Evolutionary conservation across 2,329 filamentous ascomycete genomes (phyloP).

Genomic region (Hypoxylon sp.): DNA sequence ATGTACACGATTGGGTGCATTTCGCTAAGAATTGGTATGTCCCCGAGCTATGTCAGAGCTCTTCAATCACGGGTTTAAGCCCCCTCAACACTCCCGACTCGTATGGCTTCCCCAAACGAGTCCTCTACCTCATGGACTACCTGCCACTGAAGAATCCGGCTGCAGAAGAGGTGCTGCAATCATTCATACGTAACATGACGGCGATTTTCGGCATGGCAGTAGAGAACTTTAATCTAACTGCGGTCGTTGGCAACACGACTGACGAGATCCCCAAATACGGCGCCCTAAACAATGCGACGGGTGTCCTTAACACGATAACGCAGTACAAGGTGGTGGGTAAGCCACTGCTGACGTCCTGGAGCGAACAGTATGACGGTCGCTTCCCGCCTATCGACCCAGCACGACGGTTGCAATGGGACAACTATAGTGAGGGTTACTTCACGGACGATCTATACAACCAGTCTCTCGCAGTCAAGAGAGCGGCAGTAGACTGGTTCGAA

Average conservation of each 20-base stretch:
- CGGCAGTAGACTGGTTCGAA: slow-evolving; percentile 58
- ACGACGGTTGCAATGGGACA: slow-evolving; percentile 51
- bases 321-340: slow-evolving; percentile 55
- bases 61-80: slow-evolving; percentile 57
- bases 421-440: slow-evolving; percentile 49
- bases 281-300: slow-evolving; percentile 50
- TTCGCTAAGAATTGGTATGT: slow-evolving; percentile 59
- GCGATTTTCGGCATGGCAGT: slow-evolving; percentile 57
- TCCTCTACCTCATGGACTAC: slow-evolving; percentile 60
- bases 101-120: slow-evolving; percentile 56
- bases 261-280: slow-evolving; percentile 49
- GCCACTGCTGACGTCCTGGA: slow-evolving; percentile 55
- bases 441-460: slow-evolving; percentile 47
- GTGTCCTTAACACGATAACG: slow-evolving; percentile 54
- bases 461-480: slow-evolving; percentile 52
- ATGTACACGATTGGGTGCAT: slow-evolving; percentile 52
- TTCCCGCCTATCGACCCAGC: slow-evolving; percentile 59
- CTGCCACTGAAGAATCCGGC: slow-evolving; percentile 59
- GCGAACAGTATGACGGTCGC: slow-evolving; percentile 55
- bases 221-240: slow-evolving; percentile 57
- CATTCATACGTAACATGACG: slow-evolving; percentile 56
- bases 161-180: slow-evolving; percentile 57
- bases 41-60: slow-evolving; percentile 54
- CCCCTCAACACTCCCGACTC: slow-evolving; percentile 56
- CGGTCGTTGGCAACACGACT: slow-evolving; percentile 53